phyloP scores from a whole-genome alignment of 768 basidiomycete species.

The Collybia sordida region DNA sequence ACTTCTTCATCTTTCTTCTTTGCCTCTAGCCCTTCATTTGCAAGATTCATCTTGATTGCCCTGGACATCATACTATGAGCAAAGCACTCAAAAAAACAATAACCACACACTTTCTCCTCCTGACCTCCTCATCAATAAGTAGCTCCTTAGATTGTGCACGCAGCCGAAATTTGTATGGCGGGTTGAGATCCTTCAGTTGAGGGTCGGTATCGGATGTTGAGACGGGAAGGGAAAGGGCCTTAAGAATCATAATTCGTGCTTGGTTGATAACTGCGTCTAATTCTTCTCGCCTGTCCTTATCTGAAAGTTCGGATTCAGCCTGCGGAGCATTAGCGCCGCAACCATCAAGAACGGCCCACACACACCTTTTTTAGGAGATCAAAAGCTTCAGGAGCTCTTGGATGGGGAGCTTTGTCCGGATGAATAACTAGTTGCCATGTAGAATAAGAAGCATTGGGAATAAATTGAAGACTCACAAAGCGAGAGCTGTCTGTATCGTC shows the following conservation, averaged over 20 bases:
- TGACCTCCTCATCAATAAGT: constrained; percentile 86
- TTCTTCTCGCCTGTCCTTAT: constrained; percentile 77
- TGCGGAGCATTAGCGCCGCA: constrained; percentile 22
- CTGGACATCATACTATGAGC: constrained; percentile 34
- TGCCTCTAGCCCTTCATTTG: constrained; percentile 92
- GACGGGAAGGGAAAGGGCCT: constrained; percentile 57
- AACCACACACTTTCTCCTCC: constrained; percentile 70
- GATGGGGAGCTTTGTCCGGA: constrained; percentile 94
- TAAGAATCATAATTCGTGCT: constrained; percentile 69
- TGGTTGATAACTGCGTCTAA: constrained; percentile 78
- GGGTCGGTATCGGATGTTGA: constrained; percentile 61
- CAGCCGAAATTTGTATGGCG: constrained; percentile 67
- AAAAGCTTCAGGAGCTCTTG: constrained; percentile 88
- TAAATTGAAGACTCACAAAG: constrained; percentile 56
- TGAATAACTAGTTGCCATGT: constrained; percentile 73
- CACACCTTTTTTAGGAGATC: constrained; percentile 89
- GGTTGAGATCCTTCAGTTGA: constrained; percentile 52
- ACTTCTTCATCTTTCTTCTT: constrained; percentile 89
- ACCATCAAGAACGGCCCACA: background rate
- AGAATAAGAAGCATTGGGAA: background rate
- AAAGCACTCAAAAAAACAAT: background rate
- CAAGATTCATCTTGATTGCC: constrained; percentile 86
- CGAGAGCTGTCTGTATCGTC: constrained; percentile 81
- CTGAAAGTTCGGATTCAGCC: constrained; percentile 84
- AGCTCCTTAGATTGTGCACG: constrained; percentile 77